phyloP scores from a whole-genome alignment of 116 monocot species.

The Trichopus zeylanicus region DNA sequence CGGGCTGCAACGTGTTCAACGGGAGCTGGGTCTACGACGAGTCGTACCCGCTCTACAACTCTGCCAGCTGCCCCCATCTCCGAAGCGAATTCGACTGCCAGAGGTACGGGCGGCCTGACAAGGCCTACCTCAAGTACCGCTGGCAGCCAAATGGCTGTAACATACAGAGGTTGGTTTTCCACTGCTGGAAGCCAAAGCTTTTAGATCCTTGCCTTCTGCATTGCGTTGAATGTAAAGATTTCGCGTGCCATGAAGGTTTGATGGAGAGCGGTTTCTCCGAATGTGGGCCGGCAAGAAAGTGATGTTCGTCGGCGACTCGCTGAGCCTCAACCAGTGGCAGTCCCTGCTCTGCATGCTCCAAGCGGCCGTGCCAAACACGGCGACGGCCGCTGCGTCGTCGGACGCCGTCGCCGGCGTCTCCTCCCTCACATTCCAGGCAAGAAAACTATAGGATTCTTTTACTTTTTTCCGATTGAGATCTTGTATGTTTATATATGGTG shows the following conservation, averaged over 20 bases:
- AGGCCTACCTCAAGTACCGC: slow-evolving; percentile 5
- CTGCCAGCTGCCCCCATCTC: background rate
- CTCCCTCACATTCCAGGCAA: background rate
- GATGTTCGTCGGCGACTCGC: slow-evolving; percentile 59
- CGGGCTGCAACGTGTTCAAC: background rate
- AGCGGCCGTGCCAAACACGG: slow-evolving; percentile 21
- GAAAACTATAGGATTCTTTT: background rate
- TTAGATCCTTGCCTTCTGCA: background rate
- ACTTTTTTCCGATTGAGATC: background rate
- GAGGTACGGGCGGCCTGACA: slow-evolving; percentile 10
- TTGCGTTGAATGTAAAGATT: no score
- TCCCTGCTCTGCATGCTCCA: slow-evolving; percentile 55
- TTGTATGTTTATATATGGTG: no score
- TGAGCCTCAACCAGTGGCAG: slow-evolving; percentile 42
- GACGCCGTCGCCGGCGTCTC: background rate
- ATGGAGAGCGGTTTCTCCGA: slow-evolving; percentile 19
- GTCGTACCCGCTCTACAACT: slow-evolving; percentile 4
- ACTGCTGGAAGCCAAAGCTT: background rate
- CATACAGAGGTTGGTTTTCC: background rate
- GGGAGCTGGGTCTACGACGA: slow-evolving; percentile 9
- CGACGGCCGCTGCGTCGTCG: background rate
- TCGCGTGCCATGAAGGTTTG: slow-evolving; percentile 14
- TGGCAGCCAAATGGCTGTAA: slow-evolving; percentile 4
- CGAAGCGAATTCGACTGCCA: slow-evolving; percentile 6
- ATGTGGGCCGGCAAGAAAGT: slow-evolving; percentile 31